These are phyloP conservation scores for Candida coleopterorum DNA, from an alignment of 805 yeast species.

Conservation along the genomic window DNA sequence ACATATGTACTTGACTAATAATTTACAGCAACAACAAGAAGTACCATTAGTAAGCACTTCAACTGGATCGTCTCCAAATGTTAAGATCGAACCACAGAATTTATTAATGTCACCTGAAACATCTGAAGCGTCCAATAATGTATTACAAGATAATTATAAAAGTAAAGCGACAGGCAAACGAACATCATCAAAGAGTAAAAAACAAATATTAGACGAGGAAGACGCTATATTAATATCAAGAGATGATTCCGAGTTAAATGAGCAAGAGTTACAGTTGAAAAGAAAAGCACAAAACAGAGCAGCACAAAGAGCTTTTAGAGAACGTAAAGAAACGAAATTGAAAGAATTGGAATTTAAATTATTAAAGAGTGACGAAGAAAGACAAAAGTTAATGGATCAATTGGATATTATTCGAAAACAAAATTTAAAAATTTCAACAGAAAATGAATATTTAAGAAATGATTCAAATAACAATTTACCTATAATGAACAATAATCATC, in stretches of 20 bases:
- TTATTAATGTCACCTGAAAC: slow-evolving; percentile 8
- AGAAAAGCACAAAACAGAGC: slow-evolving; percentile 80
- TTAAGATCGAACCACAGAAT: slow-evolving; percentile 1
- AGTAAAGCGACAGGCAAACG: background rate
- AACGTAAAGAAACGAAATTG: slow-evolving; percentile 68
- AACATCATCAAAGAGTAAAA: slow-evolving; percentile 15
- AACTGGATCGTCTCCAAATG: slow-evolving; percentile 6
- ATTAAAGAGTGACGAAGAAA: slow-evolving; percentile 51
- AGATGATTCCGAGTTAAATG: slow-evolving; percentile 35
- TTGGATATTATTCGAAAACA: slow-evolving; percentile 49
- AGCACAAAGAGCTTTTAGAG: slow-evolving; percentile 84
- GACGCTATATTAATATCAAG: slow-evolving; percentile 32
- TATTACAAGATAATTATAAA: background rate
- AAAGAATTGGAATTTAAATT: slow-evolving; percentile 63
- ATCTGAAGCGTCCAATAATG: slow-evolving; percentile 6
- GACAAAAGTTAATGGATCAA: slow-evolving; percentile 41
- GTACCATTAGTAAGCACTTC: background rate
- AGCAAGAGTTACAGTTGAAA: slow-evolving; percentile 44
- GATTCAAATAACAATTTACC: background rate
- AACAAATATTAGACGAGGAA: slow-evolving; percentile 27
- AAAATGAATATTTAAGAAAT: slow-evolving; percentile 50
- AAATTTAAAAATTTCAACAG: slow-evolving; percentile 54
- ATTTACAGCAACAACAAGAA: background rate
- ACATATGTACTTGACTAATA: background rate
- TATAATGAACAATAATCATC: background rate